Percentiles rank a stretch among this genome's conserved stretches.
Evolutionary conservation across 2,329 filamentous ascomycete species (phyloP).

Genomic region (Rosellinia necatrix): DNA sequence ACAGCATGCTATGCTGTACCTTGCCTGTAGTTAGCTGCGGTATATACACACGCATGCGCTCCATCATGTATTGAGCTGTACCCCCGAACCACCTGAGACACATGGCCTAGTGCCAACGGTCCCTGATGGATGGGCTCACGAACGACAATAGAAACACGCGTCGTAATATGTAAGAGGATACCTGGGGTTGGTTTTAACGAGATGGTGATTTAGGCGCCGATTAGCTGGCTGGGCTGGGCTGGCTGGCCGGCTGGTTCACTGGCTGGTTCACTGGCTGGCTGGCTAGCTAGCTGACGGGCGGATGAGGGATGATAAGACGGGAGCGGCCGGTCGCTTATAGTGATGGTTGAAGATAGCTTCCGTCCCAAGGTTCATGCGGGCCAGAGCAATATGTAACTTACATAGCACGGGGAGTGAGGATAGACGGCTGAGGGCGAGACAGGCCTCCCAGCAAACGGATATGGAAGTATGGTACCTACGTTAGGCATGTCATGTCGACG

Average conservation of each 20-base stretch:
- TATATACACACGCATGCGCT: constrained; percentile 16
- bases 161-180: constrained; percentile 12
- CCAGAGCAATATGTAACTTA: too few relatives aligned
- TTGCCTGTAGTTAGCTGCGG: constrained; percentile 12
- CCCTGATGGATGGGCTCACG: constrained; percentile 18
- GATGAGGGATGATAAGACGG: constrained; percentile 18
- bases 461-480: constrained; percentile 4
- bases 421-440: not conserved
- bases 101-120: constrained; percentile 23
- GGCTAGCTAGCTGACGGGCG: too few relatives aligned
- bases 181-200: constrained; percentile 17
- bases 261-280: too few relatives aligned
- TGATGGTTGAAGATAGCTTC: constrained; percentile 3
- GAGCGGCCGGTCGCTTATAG: constrained; percentile 22
- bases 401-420: not conserved
- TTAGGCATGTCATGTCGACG: too few relatives aligned
- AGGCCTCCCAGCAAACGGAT: not conserved
- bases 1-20: not conserved
- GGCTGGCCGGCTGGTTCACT: constrained; percentile 4
- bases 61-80: constrained; percentile 22
- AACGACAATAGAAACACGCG: constrained; percentile 22
- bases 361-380: not conserved
- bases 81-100: constrained; percentile 26
- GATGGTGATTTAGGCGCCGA: constrained; percentile 22
- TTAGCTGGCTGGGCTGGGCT: constrained; percentile 3